Evolutionary conservation across 2,329 filamentous ascomycete genomes (phyloP).

Genomic region (Botrytis galanthina): DNA sequence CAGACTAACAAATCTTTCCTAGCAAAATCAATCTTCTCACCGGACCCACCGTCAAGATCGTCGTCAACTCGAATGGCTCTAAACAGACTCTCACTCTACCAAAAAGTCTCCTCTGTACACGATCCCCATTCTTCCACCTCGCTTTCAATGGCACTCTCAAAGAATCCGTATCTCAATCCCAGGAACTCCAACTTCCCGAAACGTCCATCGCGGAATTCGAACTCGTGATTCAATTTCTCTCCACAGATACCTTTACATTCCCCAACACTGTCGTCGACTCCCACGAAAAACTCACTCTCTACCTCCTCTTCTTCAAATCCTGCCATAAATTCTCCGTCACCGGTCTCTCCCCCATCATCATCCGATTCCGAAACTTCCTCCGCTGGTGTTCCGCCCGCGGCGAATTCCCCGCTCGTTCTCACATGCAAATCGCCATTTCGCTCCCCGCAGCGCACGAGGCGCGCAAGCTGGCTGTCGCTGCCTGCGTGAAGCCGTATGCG

Average conservation of each 20-base stretch:
- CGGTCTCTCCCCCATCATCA: not conserved
- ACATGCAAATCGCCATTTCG: not conserved
- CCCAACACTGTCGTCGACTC: not conserved
- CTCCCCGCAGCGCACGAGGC: not conserved
- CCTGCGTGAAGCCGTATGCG: not conserved
- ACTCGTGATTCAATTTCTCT: constrained; percentile 24
- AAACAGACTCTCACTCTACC: constrained; percentile 14
- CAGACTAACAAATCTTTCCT: not conserved
- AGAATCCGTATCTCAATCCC: constrained; percentile 12
- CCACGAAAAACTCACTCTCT: not conserved
- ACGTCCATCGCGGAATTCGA: constrained; percentile 21
- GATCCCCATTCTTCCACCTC: constrained; percentile 22
- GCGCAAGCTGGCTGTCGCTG: not conserved
- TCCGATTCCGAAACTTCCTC: not conserved
- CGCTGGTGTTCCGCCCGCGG: not conserved
- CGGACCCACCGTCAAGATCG: constrained; percentile 18
- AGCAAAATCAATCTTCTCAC: constrained; percentile 15
- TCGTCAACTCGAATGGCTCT: not conserved
- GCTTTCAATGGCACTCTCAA: constrained; percentile 21
- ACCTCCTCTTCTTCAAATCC: constrained; percentile 1
- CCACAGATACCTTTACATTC: not conserved
- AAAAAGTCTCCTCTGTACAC: constrained; percentile 22
- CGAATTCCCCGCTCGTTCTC: not conserved
- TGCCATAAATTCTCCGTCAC: constrained; percentile 30
- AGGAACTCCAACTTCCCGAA: constrained; percentile 16